Evolutionary conservation across 768 basidiomycete genomes (phyloP).

Genomic region (Scleroderma citrinum): DNA sequence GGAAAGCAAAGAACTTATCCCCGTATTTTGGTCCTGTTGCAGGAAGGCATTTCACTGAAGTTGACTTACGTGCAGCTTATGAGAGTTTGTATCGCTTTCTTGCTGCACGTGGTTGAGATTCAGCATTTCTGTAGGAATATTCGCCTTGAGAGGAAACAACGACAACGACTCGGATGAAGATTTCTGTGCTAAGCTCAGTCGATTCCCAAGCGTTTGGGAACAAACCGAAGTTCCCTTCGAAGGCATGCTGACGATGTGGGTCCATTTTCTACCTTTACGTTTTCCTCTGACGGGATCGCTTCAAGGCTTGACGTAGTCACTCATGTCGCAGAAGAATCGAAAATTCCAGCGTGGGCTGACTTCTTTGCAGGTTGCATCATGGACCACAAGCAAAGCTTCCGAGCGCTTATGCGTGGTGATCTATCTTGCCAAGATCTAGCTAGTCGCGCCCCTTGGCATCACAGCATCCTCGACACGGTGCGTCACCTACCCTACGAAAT

Average conservation of each 20-base stretch:
- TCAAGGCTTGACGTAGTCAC: constrained; percentile 60
- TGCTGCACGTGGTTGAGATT: neutral
- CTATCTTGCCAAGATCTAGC: constrained; percentile 35
- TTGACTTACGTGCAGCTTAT: constrained; percentile 50
- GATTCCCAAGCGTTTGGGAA: constrained; percentile 53
- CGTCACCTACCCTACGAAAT: constrained; percentile 36
- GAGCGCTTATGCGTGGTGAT: constrained; percentile 44
- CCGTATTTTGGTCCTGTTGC: constrained; percentile 41
- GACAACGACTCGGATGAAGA: constrained; percentile 33
- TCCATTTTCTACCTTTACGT: constrained; percentile 1
- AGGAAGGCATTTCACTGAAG: constrained; percentile 37
- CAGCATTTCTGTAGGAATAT: constrained; percentile 32
- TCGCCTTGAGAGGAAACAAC: constrained; percentile 24
- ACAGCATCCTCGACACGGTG: constrained; percentile 44
- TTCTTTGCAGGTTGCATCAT: constrained; percentile 53
- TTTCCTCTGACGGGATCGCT: neutral
- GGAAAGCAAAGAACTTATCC: constrained; percentile 17
- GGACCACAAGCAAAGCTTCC: constrained; percentile 47
- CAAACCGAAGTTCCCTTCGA: constrained; percentile 42
- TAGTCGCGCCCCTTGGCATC: constrained; percentile 47
- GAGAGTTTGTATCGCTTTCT: constrained; percentile 38
- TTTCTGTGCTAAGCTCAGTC: constrained; percentile 46
- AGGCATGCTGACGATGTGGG: constrained; percentile 58
- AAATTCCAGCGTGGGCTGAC: constrained; percentile 40
- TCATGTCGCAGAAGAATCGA: constrained; percentile 45